phyloP scores from a whole-genome alignment of 2,329 filamentous ascomycete species.

The Orbilia brochopaga region DNA sequence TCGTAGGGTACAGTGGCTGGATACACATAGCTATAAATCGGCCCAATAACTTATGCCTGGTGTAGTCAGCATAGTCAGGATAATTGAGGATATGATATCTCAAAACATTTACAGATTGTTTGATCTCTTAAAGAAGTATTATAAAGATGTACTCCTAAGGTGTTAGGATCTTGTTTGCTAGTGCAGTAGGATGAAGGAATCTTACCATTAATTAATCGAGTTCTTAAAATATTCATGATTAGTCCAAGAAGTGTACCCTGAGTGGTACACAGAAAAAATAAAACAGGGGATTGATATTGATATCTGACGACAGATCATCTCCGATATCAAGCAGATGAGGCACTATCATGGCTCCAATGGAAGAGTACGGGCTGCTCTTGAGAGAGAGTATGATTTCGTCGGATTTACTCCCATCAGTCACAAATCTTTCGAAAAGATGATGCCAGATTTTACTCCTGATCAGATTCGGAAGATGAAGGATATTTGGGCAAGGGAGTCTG shows the following conservation, averaged over 20 bases:
- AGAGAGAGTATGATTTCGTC: background rate
- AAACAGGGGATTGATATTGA: background rate
- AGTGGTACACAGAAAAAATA: background rate
- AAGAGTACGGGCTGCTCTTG: background rate
- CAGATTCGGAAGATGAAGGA: conserved; percentile 6
- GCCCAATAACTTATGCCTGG: conserved; percentile 10
- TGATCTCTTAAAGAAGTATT: background rate
- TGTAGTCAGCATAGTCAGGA: conserved; percentile 1
- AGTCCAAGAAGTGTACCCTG: background rate
- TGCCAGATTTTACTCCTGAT: conserved; percentile 4
- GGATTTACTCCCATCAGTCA: background rate
- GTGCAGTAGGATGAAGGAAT: background rate
- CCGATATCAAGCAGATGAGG: background rate
- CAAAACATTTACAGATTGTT: background rate
- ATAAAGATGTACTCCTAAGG: background rate
- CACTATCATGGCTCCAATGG: background rate
- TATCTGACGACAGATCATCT: background rate
- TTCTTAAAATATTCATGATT: background rate
- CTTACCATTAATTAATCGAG: background rate
- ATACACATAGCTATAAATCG: background rate
- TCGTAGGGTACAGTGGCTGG: conserved; percentile 1
- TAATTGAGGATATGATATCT: conserved; percentile 12
- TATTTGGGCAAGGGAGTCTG: background rate
- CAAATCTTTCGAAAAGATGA: conserved; percentile 13
- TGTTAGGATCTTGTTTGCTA: background rate